Percentiles rank a stretch among this genome's conserved stretches.
These are phyloP conservation scores for Inga laurina DNA, from an alignment of 306 rosid genomes.

Conservation along the genomic window DNA sequence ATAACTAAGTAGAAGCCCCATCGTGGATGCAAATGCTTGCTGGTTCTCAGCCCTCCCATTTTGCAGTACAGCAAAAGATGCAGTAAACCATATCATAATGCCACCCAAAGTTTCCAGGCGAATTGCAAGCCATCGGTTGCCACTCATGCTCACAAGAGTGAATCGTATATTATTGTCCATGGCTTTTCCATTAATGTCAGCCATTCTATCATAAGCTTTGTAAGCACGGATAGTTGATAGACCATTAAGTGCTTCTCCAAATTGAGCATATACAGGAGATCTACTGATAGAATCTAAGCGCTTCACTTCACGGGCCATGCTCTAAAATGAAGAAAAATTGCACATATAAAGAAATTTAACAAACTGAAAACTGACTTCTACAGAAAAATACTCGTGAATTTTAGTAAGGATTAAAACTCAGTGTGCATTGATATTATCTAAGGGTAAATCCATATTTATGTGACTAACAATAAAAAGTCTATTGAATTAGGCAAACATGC, in stretches of 20 bases:
- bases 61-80: slow-evolving; percentile 90
- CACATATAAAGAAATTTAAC: neutral
- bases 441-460: neutral
- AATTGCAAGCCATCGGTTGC: slow-evolving; percentile 79
- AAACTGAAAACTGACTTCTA: neutral
- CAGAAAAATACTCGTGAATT: neutral
- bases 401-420: neutral
- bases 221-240: slow-evolving; percentile 83
- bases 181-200: slow-evolving; percentile 81
- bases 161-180: slow-evolving; percentile 90
- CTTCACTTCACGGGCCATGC: slow-evolving; percentile 93
- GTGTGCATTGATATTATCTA: neutral
- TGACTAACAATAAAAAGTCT: neutral
- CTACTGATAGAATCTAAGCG: slow-evolving; percentile 89
- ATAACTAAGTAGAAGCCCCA: slow-evolving; percentile 93
- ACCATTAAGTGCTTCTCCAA: slow-evolving; percentile 95
- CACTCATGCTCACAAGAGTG: slow-evolving; percentile 65
- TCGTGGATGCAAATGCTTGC: slow-evolving; percentile 73
- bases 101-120: slow-evolving; percentile 91
- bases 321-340: slow-evolving; percentile 47
- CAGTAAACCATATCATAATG: slow-evolving; percentile 88
- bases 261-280: slow-evolving; percentile 97
- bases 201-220: slow-evolving; percentile 92
- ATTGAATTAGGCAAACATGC: neutral
- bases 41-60: slow-evolving; percentile 72